phyloP scores from a whole-genome alignment of 768 basidiomycete genomes.

The Cystobasidium onofrii region DNA sequence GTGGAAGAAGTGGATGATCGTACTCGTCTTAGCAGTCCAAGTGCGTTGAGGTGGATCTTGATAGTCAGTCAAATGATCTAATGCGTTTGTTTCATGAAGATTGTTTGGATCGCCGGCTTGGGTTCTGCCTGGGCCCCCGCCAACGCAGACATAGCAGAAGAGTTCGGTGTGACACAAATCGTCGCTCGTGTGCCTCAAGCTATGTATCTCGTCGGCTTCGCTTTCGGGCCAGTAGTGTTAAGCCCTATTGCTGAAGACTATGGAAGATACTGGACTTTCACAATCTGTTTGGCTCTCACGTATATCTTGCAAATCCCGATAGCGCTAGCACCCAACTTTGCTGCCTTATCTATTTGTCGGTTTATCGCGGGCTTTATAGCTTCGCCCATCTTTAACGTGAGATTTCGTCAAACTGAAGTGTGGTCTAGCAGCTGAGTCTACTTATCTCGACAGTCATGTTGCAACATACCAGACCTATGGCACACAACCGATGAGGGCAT shows the following conservation, averaged over 20 bases:
- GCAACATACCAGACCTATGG: slow-evolving; percentile 28
- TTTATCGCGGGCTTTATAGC: slow-evolving; percentile 33
- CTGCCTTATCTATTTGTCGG: slow-evolving; percentile 6
- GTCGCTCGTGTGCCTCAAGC: slow-evolving; percentile 22
- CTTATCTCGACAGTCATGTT: slow-evolving; percentile 15
- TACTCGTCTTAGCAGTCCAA: slow-evolving; percentile 11
- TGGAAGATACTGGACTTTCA: slow-evolving; percentile 27
- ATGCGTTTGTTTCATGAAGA: background rate
- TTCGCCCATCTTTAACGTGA: slow-evolving; percentile 31
- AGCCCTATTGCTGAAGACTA: slow-evolving; percentile 32
- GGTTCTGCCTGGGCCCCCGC: slow-evolving; percentile 28
- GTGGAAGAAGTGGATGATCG: slow-evolving; percentile 31
- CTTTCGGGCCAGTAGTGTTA: slow-evolving; percentile 15
- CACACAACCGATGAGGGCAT: slow-evolving; percentile 5
- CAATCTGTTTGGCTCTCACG: background rate
- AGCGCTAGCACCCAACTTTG: slow-evolving; percentile 25
- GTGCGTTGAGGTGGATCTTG: no score
- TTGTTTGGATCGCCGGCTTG: slow-evolving; percentile 10
- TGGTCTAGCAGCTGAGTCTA: no score
- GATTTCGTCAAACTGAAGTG: no score
- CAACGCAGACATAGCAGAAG: slow-evolving; percentile 1
- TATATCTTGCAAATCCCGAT: slow-evolving; percentile 33
- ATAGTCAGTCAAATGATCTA: background rate
- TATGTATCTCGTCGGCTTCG: slow-evolving; percentile 32
- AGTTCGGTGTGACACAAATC: slow-evolving; percentile 2